Evolutionary conservation across 2,329 filamentous ascomycete genomes (phyloP).

Genomic region (Phyllosticta citrichinensis): DNA sequence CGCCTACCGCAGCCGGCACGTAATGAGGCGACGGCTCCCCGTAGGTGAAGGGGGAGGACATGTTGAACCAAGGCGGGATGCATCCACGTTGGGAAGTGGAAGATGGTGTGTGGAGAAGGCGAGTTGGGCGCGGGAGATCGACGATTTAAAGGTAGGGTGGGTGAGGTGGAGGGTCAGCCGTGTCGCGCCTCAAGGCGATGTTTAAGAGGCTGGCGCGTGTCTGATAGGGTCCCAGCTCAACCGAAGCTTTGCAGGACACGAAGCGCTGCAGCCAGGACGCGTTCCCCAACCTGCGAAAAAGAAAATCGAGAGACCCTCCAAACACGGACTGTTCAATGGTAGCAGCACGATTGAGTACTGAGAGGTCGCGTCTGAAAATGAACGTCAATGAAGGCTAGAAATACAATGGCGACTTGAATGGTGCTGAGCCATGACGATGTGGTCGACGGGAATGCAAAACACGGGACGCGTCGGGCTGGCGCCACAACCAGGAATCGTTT

Average conservation of each 20-base stretch:
- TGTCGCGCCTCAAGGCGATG: conserved; percentile 1
- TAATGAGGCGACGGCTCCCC: conserved; percentile 19
- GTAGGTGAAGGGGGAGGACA: conserved; percentile 23
- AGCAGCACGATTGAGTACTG: background rate
- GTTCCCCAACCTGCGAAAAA: background rate
- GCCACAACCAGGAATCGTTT: background rate
- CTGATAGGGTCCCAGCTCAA: background rate
- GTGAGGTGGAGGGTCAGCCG: background rate
- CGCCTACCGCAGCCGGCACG: conserved; percentile 14
- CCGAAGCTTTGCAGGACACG: background rate
- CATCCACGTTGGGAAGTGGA: conserved; percentile 2
- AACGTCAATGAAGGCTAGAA: background rate
- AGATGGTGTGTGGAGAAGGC: conserved; percentile 6
- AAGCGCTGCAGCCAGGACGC: background rate
- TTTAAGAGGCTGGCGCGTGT: conserved; percentile 4
- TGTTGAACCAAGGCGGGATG: conserved; percentile 18
- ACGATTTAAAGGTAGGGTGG: background rate
- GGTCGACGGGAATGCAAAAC: background rate
- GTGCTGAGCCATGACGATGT: background rate
- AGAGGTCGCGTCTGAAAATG: background rate
- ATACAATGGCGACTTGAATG: background rate
- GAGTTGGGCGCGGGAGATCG: background rate
- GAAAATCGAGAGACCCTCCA: background rate
- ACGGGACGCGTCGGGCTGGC: background rate
- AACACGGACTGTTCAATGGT: background rate